Evolutionary conservation across 768 basidiomycete species (phyloP).

Genomic region (Sistotremastrum suecicum): DNA sequence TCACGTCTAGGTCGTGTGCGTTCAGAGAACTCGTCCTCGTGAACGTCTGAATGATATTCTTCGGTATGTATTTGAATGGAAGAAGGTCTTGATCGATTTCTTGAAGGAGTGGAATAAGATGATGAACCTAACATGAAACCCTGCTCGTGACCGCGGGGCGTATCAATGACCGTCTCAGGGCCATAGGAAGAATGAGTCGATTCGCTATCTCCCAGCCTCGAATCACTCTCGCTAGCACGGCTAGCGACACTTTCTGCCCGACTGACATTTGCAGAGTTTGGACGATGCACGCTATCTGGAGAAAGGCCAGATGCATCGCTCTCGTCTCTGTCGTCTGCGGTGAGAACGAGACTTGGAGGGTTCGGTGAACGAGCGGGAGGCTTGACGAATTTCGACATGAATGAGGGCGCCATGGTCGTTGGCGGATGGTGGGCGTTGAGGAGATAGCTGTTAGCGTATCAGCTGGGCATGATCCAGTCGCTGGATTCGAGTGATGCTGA

Average conservation of each 20-base stretch:
- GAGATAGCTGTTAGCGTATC: too few relatives aligned
- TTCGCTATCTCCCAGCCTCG: conserved; percentile 10
- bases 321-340: background rate
- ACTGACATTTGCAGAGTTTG: conserved; percentile 8
- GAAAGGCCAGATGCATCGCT: conserved; percentile 21
- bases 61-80: too few relatives aligned
- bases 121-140: background rate
- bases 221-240: conserved; percentile 1
- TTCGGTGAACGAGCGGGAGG: conserved; percentile 5
- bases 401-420: conserved; percentile 22
- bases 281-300: conserved; percentile 20
- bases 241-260: conserved; percentile 10
- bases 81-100: background rate
- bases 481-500: too few relatives aligned
- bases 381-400: conserved; percentile 26
- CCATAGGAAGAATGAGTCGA: conserved; percentile 4
- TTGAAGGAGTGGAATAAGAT: background rate
- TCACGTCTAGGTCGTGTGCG: too few relatives aligned
- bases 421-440: background rate
- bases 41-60: too few relatives aligned
- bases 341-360: background rate
- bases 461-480: too few relatives aligned
- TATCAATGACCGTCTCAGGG: background rate
- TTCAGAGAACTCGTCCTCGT: too few relatives aligned
- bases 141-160: conserved; percentile 1